phyloP scores from a whole-genome alignment of 371 early-diverging fungal species.

The Mucor mucedo region DNA sequence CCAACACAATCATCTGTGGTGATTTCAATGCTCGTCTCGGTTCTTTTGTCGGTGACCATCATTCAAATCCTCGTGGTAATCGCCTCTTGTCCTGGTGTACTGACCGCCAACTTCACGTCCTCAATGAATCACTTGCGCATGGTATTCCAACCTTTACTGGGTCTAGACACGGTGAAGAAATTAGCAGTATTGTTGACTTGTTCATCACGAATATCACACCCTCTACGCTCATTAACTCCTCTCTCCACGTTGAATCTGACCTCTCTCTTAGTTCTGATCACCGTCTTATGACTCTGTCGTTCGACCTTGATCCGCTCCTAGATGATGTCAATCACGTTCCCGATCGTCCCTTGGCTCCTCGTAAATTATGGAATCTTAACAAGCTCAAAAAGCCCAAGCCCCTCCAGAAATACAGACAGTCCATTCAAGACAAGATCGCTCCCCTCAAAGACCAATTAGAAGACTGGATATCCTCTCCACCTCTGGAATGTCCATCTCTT shows the following conservation, averaged over 20 bases:
- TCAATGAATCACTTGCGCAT: not conserved
- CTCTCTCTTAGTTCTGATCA: constrained; percentile 7
- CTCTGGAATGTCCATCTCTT: constrained; percentile 6
- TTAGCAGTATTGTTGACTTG: not conserved
- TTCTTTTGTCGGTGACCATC: constrained; percentile 3
- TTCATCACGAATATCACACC: not conserved
- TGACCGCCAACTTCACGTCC: not conserved
- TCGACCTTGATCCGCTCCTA: not conserved
- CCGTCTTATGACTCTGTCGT: constrained; percentile 3
- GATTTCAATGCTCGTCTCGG: constrained; percentile 19
- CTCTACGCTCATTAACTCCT: not conserved
- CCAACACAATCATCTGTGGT: constrained; percentile 19
- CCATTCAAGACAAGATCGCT: not conserved
- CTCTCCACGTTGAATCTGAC: not conserved
- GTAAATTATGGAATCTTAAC: constrained; percentile 17
- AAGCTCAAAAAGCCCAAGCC: not conserved
- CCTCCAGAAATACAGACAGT: not conserved
- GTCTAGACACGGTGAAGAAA: not conserved
- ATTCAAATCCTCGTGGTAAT: constrained; percentile 2
- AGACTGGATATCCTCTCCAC: constrained; percentile 6
- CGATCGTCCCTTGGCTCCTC: not conserved
- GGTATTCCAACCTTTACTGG: not conserved
- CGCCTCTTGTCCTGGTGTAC: not conserved
- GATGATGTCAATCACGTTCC: not conserved
- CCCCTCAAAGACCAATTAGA: not conserved